Evolutionary conservation across 805 yeast genomes (phyloP), one percentile per base, ranked within the genome.

Genomic region (Pachysolen tannophilus): DNA sequence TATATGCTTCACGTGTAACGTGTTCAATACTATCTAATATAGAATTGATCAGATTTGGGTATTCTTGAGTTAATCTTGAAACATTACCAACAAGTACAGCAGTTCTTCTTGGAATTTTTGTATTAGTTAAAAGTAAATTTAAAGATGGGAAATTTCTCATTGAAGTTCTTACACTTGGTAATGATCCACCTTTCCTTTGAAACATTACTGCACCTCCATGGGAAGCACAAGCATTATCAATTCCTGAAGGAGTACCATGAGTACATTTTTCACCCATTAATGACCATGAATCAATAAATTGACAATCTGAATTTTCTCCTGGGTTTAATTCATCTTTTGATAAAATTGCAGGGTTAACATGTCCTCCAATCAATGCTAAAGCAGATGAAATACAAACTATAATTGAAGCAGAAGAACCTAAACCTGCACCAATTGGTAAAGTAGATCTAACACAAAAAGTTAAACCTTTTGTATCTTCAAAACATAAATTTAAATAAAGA

Each of bases 211-310:
- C 97, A 31, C 97, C 97, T 16, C 98, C 98, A 46, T 78, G 79
- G 0, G 96, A 82, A 2, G 97, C 94, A 32, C 90, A 97, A 0
- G 96, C 87, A 52, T 92, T 92, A 55, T 92, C 98, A 35, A 92
- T 86, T 9, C 98, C 98, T 14, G 94, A 80, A 7, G 98, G 98
- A 47, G 83, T 87, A 2, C 97, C 97, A 53, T 90, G 97, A 46
- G 88, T 83, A 53, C 97, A 86, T 53, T 81, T 82, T 56, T 92
- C 98, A 26, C 97, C 97, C 63, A 90, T 67, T 44, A 82, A 82
- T 2, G 97, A 78, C 95, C 95, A 88, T 6, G 66, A 59, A 44
- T 90, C 90, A 41, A 92, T 77, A 42, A 78, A 71, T n/a, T 63
- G 57, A 18, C 78, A 65, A 35, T 70, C 78, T 4, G 52, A 56